A percentile compares a stretch with the other conserved stretches of the same genome.
Conservation (phyloP, 1,284 basidiomycete genomes). For the Melampsora allii-populina region DNA sequence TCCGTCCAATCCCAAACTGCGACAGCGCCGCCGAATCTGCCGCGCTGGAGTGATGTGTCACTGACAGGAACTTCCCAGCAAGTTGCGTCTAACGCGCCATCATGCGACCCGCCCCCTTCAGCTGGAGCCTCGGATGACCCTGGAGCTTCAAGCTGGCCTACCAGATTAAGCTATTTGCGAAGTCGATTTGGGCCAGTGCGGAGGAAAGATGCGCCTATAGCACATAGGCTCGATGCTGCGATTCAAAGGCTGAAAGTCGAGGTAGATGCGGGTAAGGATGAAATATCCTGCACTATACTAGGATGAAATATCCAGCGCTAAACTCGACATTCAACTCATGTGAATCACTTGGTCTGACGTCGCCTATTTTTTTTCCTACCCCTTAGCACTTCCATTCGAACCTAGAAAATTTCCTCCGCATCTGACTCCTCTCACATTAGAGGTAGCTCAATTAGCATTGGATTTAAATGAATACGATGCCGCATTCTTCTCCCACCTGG, state of each 20-base stretch:
- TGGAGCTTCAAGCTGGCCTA: neutral
- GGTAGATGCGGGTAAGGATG: slow-evolving; percentile 31
- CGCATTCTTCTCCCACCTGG: slow-evolving; percentile 84
- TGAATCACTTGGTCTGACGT: neutral
- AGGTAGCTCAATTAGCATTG: slow-evolving; percentile 74
- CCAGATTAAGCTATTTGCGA: slow-evolving; percentile 22
- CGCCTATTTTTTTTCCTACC: neutral
- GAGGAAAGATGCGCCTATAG: slow-evolving; percentile 9
- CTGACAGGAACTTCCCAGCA: too few species aligned
- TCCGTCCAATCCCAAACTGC: neutral
- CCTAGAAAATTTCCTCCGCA: slow-evolving; percentile 73
- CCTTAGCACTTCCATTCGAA: slow-evolving; percentile 27
- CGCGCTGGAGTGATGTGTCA: too few species aligned
- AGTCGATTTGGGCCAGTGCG: slow-evolving; percentile 18
- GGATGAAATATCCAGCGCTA: neutral
- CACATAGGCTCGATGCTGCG: slow-evolving; percentile 10
- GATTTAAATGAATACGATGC: slow-evolving; percentile 82
- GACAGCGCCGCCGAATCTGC: neutral
- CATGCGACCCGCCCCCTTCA: too few species aligned
- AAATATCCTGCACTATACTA: neutral
- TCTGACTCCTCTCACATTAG: slow-evolving; percentile 69
- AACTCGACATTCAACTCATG: neutral
- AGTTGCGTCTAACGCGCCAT: too few species aligned
- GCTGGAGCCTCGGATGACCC: neutral
- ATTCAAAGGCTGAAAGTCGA: slow-evolving; percentile 24